phyloP scores from a whole-genome alignment of 208 protist genomes.

The Wallacemonas sp. region DNA sequence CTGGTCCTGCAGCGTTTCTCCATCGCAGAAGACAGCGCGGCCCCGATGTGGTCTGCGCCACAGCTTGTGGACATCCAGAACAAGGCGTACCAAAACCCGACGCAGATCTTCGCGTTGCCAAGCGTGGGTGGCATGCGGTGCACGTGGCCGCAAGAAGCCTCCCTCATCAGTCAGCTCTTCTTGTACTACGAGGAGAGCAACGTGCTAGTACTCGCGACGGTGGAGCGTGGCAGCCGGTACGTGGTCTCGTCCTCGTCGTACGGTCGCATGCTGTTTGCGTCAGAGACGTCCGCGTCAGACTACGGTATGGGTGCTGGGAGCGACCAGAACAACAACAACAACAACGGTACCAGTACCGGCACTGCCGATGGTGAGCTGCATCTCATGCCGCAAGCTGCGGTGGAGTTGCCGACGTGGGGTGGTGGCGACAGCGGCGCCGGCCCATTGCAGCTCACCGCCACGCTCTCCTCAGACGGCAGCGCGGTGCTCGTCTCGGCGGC shows the following conservation, averaged over 20 bases:
- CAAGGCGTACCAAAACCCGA: conserved; percentile 28
- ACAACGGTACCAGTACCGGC: not conserved
- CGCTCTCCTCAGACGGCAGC: conserved; percentile 27
- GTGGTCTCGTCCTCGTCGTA: conserved; percentile 2
- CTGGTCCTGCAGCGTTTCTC: conserved; percentile 44
- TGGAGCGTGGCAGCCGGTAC: conserved; percentile 23
- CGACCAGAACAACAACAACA: conserved; percentile 5
- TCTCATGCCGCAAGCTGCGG: conserved; percentile 41
- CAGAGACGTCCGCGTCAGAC: not conserved
- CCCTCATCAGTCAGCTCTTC: conserved; percentile 36
- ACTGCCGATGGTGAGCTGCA: conserved; percentile 16
- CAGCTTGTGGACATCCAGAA: conserved; percentile 36
- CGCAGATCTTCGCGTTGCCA: conserved; percentile 37
- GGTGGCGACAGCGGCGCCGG: conserved; percentile 18
- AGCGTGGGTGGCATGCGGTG: conserved; percentile 18
- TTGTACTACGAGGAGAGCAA: conserved; percentile 48
- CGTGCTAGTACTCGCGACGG: conserved; percentile 39
- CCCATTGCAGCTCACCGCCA: conserved; percentile 32
- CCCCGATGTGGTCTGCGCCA: conserved; percentile 33
- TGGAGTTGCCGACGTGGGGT: conserved; percentile 36
- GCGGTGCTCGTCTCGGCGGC: conserved; percentile 36
- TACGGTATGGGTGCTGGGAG: conserved; percentile 8
- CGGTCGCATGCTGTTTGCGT: conserved; percentile 13
- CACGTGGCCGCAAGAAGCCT: conserved; percentile 22
- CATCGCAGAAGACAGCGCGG: conserved; percentile 29